Percentiles rank a stretch among this genome's conserved stretches.
phyloP scores from a whole-genome alignment of 2,329 filamentous ascomycete species.

The Incumbomyces lentus region DNA sequence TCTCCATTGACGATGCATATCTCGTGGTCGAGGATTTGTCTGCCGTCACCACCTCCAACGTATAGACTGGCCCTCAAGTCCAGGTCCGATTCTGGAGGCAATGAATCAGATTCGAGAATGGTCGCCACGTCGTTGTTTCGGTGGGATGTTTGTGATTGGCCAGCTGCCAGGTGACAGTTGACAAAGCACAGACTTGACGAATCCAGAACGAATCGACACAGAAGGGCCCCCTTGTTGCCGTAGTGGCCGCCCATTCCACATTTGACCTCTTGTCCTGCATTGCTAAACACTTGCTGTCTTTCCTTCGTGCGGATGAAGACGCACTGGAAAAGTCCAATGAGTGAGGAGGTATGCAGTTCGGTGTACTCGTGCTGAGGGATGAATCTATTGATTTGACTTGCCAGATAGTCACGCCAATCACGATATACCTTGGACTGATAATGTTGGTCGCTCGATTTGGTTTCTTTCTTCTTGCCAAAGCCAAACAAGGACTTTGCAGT shows the following conservation, averaged over 20 bases:
- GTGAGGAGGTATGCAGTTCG: conserved; percentile 74
- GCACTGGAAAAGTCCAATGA: conserved; percentile 92
- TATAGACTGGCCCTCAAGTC: conserved; percentile 64
- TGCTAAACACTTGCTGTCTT: conserved; percentile 62
- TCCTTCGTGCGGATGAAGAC: conserved; percentile 82
- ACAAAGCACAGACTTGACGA: conserved; percentile 92
- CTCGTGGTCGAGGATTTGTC: conserved; percentile 92
- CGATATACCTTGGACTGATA: conserved; percentile 96
- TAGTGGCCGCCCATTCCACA: conserved; percentile 91
- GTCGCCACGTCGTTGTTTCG: conserved; percentile 87
- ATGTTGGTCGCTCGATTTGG: conserved; percentile 61
- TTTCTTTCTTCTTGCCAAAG: conserved; percentile 69
- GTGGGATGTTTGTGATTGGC: conserved; percentile 78
- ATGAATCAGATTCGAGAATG: conserved; percentile 68
- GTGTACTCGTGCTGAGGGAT: conserved; percentile 71
- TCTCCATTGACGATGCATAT: conserved; percentile 95
- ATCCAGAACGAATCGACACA: conserved; percentile 85
- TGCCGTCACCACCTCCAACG: conserved; percentile 84
- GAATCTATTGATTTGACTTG: conserved; percentile 69
- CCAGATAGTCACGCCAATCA: conserved; percentile 86
- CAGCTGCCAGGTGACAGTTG: conserved; percentile 93
- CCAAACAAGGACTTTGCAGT: conserved; percentile 58
- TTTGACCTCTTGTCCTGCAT: conserved; percentile 78
- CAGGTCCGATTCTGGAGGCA: conserved; percentile 63
- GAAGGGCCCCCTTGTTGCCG: conserved; percentile 90